These are phyloP conservation scores for Hyparrhenia diplandra DNA, from an alignment of 176 grass and related monocot species.

Conservation along the genomic window DNA sequence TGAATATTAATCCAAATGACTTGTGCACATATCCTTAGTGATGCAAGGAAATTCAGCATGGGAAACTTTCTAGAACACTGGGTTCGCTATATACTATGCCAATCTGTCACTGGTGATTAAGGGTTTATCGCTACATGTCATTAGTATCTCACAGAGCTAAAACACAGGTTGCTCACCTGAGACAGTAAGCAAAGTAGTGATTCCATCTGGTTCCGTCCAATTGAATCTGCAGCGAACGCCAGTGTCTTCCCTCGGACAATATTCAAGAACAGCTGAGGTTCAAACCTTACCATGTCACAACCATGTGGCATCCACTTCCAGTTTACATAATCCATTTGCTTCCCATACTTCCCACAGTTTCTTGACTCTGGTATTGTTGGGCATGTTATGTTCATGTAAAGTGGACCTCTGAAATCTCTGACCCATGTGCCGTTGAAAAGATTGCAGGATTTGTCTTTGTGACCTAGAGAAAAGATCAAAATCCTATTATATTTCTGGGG, in stretches of 20 bases:
- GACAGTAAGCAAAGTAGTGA: conserved; percentile 66
- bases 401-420: conserved; percentile 28
- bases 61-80: neutral
- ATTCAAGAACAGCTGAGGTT: conserved; percentile 44
- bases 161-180: conserved; percentile 25
- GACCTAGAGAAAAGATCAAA: neutral
- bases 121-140: neutral
- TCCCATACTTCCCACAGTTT: conserved; percentile 62
- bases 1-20: neutral
- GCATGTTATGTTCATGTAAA: conserved; percentile 57
- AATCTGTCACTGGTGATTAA: neutral
- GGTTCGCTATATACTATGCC: neutral
- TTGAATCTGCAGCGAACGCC: conserved; percentile 60
- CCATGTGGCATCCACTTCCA: conserved; percentile 57
- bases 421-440: conserved; percentile 57
- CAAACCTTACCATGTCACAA: conserved; percentile 47
- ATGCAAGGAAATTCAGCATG: neutral
- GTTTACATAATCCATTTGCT: conserved; percentile 56
- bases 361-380: conserved; percentile 39
- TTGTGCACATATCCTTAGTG: neutral
- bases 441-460: conserved; percentile 17
- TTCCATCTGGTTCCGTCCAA: conserved; percentile 71
- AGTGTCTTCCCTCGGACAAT: conserved; percentile 46
- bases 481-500: neutral
- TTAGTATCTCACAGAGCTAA: neutral